phyloP scores from a whole-genome alignment of 371 early-diverging fungal genomes.

The Rhizomucor miehei region DNA sequence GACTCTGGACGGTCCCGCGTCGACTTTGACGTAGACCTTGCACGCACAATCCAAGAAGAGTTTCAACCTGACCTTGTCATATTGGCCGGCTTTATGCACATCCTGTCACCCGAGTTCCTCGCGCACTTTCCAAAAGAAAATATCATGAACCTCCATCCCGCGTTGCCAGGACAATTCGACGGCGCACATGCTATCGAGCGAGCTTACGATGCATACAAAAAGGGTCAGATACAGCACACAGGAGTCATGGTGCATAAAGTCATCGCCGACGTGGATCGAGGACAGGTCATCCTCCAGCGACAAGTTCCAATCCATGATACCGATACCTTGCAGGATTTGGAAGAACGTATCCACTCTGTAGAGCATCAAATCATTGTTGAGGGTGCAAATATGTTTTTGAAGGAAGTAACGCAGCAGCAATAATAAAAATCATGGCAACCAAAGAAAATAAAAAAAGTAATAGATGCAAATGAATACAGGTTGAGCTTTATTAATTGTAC shows the following conservation, averaged over 20 bases:
- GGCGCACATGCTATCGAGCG: slow-evolving; percentile 95
- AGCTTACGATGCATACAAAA: slow-evolving; percentile 80
- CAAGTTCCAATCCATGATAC: slow-evolving; percentile 71
- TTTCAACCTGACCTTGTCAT: slow-evolving; percentile 78
- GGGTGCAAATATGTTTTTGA: slow-evolving; percentile 48
- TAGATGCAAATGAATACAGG: too few species aligned
- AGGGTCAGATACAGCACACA: slow-evolving; percentile 75
- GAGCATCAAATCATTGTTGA: slow-evolving; percentile 88
- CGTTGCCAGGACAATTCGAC: slow-evolving; percentile 92
- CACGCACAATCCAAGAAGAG: slow-evolving; percentile 56
- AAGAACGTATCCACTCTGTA: slow-evolving; percentile 80
- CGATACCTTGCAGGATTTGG: slow-evolving; percentile 81
- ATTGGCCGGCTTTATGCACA: slow-evolving; percentile 98
- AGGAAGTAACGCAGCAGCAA: slow-evolving; percentile 14
- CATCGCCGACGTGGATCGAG: slow-evolving; percentile 92
- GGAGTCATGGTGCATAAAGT: slow-evolving; percentile 98
- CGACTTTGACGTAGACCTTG: slow-evolving; percentile 87
- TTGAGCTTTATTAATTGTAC: not conserved
- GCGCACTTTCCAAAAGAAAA: slow-evolving; percentile 55
- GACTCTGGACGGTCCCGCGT: slow-evolving; percentile 77
- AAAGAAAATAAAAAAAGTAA: not conserved
- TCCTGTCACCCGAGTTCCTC: slow-evolving; percentile 84
- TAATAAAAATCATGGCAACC: not conserved
- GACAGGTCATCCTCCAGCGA: slow-evolving; percentile 78
- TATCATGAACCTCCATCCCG: slow-evolving; percentile 95